These are phyloP conservation scores for Lentinula boryana DNA, from an alignment of 768 basidiomycete species.

Conservation along the genomic window DNA sequence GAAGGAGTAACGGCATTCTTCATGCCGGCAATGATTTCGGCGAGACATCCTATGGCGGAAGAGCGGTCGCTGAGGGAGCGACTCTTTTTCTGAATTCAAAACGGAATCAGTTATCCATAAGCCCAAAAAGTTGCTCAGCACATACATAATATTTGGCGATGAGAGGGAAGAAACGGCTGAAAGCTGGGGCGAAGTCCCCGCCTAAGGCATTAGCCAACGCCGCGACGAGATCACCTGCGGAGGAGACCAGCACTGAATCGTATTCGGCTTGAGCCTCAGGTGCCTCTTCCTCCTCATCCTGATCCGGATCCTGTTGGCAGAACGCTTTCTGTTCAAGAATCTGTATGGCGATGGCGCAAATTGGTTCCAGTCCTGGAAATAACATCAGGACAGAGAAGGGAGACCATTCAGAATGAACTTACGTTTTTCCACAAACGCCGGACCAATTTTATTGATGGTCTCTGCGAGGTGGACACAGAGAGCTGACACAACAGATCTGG, in stretches of 20 bases:
- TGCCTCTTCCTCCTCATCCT: conserved; percentile 80
- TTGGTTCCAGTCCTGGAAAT: conserved; percentile 56
- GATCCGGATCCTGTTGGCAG: conserved; percentile 95
- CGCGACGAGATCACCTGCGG: conserved; percentile 91
- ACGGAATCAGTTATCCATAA: not conserved
- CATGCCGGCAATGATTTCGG: conserved; percentile 93
- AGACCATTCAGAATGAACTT: conserved; percentile 22
- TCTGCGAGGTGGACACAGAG: conserved; percentile 88
- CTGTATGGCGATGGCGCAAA: conserved; percentile 78
- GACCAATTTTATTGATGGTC: conserved; percentile 88
- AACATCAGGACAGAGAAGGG: conserved; percentile 3
- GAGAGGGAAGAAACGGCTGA: conserved; percentile 81
- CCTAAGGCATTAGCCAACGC: conserved; percentile 85
- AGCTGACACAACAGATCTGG: conserved; percentile 79
- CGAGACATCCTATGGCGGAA: conserved; percentile 87
- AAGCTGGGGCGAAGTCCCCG: conserved; percentile 74
- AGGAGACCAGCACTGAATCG: conserved; percentile 90
- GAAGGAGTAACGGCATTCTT: conserved; percentile 80
- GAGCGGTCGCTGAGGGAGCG: conserved; percentile 90
- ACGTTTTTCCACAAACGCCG: conserved; percentile 78
- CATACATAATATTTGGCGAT: conserved; percentile 90
- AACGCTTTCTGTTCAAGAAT: conserved; percentile 92
- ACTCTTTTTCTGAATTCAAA: conserved; percentile 59
- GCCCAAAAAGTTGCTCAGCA: conserved; percentile 7
- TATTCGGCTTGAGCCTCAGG: conserved; percentile 92